These are phyloP conservation scores for Cymodocea nodosa DNA, from an alignment of 116 monocot species.

Conservation along the genomic window DNA sequence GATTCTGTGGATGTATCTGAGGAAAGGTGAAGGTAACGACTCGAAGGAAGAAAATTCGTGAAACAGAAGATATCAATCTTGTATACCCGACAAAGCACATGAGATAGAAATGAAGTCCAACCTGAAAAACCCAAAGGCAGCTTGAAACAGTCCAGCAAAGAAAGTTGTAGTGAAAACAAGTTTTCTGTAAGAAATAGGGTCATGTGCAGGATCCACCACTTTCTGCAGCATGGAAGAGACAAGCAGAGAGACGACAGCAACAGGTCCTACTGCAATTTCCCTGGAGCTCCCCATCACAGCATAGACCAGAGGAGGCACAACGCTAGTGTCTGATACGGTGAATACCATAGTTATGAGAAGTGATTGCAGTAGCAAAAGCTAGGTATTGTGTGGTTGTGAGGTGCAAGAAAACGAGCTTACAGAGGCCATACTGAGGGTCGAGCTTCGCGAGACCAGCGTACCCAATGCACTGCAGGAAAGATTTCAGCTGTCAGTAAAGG, in stretches of 20 bases:
- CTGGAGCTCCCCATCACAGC: constrained; percentile 85
- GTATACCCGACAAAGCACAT: no score
- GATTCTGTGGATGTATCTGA: no score
- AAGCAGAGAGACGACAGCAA: constrained; percentile 81
- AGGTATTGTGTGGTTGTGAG: not conserved
- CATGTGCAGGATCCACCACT: constrained; percentile 36
- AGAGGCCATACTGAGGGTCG: constrained; percentile 90
- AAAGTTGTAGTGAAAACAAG: constrained; percentile 57
- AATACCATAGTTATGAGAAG: not conserved
- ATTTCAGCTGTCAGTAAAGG: not conserved
- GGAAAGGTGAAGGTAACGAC: no score
- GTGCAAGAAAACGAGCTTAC: constrained; percentile 29
- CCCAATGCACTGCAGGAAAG: constrained; percentile 61
- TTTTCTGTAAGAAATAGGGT: constrained; percentile 33
- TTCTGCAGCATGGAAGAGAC: constrained; percentile 58
- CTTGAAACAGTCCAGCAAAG: constrained; percentile 55
- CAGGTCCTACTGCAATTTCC: constrained; percentile 85
- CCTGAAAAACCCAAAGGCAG: constrained; percentile 56
- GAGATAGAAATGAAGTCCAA: not conserved
- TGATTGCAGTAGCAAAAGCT: not conserved
- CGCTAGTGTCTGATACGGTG: constrained; percentile 38
- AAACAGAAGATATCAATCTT: no score
- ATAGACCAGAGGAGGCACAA: constrained; percentile 84
- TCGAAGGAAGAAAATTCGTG: no score
- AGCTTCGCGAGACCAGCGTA: constrained; percentile 81